These are phyloP conservation scores for Niebla homalea DNA, from an alignment of 495 filamentous ascomycete genomes.

Conservation along the genomic window DNA sequence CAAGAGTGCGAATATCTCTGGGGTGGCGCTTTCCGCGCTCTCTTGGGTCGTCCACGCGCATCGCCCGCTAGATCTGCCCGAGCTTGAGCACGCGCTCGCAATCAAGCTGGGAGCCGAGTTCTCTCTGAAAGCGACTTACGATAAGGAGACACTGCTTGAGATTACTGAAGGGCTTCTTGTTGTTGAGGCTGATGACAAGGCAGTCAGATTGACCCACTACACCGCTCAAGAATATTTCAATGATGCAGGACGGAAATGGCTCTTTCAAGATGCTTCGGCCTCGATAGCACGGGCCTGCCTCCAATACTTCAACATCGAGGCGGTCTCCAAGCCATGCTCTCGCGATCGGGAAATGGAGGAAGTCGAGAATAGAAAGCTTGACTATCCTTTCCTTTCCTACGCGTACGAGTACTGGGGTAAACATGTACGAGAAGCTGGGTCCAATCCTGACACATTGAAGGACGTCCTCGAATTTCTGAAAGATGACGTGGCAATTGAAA, in stretches of 20 bases:
- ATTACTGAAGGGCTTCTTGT: constrained; percentile 17
- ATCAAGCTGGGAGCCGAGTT: constrained; percentile 11
- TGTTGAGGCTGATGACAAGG: constrained; percentile 2
- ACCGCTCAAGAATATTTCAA: constrained; percentile 19
- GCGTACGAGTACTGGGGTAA: constrained; percentile 20
- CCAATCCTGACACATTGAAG: not conserved
- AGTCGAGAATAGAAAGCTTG: constrained; percentile 9
- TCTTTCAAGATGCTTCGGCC: constrained; percentile 5
- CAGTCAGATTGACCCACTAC: constrained; percentile 14
- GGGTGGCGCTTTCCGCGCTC: constrained; percentile 7
- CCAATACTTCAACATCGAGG: constrained; percentile 13
- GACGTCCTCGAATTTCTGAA: constrained; percentile 10
- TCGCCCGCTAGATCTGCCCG: constrained; percentile 15
- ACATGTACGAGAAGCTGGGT: constrained; percentile 14
- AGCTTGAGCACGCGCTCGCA: constrained; percentile 18
- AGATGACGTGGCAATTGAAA: constrained; percentile 6
- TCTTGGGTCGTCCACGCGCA: constrained; percentile 10
- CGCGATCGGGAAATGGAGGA: constrained; percentile 6
- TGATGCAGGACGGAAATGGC: constrained; percentile 9
- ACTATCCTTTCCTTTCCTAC: constrained; percentile 16
- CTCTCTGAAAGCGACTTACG: not conserved
- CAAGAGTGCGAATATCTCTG: not conserved
- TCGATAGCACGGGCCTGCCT: constrained; percentile 12
- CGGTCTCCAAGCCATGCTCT: constrained; percentile 11
- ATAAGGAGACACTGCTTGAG: constrained; percentile 13